phyloP scores from a whole-genome alignment of 352 stramenopile genomes.

The Phytophthora pseudosyringae region DNA sequence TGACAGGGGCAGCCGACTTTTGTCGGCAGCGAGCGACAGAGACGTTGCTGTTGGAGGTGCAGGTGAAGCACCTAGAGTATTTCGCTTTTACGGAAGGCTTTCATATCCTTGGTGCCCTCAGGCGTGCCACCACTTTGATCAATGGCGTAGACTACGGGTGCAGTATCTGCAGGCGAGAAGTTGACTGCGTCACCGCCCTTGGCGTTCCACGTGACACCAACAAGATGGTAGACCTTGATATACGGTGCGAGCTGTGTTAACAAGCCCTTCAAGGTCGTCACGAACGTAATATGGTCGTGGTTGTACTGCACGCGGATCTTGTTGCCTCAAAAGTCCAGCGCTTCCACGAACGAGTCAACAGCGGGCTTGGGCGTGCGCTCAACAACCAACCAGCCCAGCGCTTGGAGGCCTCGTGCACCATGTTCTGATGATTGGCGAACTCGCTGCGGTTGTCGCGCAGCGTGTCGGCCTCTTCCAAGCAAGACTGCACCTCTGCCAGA shows the following conservation, averaged over 20 bases:
- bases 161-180: conserved; percentile 48
- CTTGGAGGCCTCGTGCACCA: conserved; percentile 88
- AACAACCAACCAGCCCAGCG: conserved; percentile 82
- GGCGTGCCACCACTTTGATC: conserved; percentile 93
- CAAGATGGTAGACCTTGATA: conserved; percentile 96
- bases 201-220: conserved; percentile 95
- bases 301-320: conserved; percentile 98
- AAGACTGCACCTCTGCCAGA: neutral
- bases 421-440: conserved; percentile 89
- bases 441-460: conserved; percentile 85
- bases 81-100: conserved; percentile 95
- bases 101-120: conserved; percentile 96
- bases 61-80: conserved; percentile 22
- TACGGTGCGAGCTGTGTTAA: conserved; percentile 93
- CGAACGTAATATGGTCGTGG: conserved; percentile 93
- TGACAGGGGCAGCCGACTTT: conserved; percentile 46
- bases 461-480: conserved; percentile 75
- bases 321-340: conserved; percentile 97
- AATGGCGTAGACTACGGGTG: conserved; percentile 81
- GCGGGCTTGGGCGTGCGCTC: conserved; percentile 92
- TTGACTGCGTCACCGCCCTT: conserved; percentile 60
- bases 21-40: conserved; percentile 13
- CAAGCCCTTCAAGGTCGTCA: conserved; percentile 93
- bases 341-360: conserved; percentile 95
- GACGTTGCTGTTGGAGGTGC: conserved; percentile 15